Percentiles rank a stretch among this genome's conserved stretches.
Evolutionary conservation across 2,329 filamentous ascomycete species (phyloP).

Genomic region (Fusarium algeriense): DNA sequence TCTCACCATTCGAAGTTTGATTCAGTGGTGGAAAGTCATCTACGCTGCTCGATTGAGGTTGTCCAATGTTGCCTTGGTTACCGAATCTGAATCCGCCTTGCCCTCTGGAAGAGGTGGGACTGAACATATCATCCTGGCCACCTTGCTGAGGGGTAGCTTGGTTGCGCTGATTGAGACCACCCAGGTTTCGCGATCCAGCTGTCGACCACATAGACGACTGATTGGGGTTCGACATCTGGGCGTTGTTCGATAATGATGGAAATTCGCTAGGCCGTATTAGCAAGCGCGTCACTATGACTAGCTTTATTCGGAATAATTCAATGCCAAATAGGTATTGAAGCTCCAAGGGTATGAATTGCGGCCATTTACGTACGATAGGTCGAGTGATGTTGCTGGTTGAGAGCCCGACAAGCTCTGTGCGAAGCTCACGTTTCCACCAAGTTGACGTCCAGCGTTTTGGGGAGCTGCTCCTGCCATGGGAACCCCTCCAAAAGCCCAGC

Average conservation of each 20-base stretch:
- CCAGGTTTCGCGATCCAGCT: conserved; percentile 62
- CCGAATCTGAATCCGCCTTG: conserved; percentile 68
- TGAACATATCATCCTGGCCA: conserved; percentile 62
- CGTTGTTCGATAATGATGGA: conserved; percentile 72
- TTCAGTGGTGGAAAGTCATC: conserved; percentile 75
- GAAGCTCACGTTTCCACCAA: conserved; percentile 72
- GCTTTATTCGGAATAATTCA: conserved; percentile 3
- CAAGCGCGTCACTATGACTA: background rate
- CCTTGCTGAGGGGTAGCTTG: conserved; percentile 65
- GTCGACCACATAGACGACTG: conserved; percentile 68
- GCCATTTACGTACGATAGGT: conserved; percentile 70
- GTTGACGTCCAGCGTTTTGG: conserved; percentile 65
- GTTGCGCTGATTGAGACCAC: conserved; percentile 63
- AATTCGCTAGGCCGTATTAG: conserved; percentile 69
- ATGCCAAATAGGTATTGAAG: background rate
- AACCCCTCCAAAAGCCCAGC: conserved; percentile 73
- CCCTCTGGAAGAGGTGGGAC: conserved; percentile 57
- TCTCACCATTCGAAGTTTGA: conserved; percentile 67
- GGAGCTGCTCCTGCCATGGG: conserved; percentile 70
- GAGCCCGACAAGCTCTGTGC: conserved; percentile 74
- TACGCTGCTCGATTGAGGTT: conserved; percentile 61
- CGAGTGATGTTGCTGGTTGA: conserved; percentile 71
- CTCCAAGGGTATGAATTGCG: background rate
- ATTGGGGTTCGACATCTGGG: conserved; percentile 63
- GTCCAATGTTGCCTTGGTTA: conserved; percentile 57